Conservation (phyloP, 345 rosid species). For the Heritiera fomes region DNA sequence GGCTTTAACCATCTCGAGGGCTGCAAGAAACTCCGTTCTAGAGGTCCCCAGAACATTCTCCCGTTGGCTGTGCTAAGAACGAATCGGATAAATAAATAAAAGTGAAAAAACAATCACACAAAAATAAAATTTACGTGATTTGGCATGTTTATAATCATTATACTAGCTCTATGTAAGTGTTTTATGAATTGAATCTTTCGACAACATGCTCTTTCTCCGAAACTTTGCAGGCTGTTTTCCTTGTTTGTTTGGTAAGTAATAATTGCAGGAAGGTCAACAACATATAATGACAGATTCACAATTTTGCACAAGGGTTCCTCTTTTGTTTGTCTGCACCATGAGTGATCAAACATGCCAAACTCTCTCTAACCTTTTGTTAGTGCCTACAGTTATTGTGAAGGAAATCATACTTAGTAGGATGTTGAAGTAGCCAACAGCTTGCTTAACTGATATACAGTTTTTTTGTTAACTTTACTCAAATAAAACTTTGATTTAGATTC, state of each 20-base stretch:
- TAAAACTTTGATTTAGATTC: neutral
- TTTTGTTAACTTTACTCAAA: neutral
- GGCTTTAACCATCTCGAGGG: neutral
- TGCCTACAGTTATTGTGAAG: neutral
- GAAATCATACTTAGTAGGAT: neutral
- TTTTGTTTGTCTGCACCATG: neutral
- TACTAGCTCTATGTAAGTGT: no score
- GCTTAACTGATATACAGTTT: neutral
- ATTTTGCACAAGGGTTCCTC: constrained; percentile 3
- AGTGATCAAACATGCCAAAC: neutral
- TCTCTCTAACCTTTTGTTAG: neutral
- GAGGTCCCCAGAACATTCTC: neutral
- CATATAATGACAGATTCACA: neutral
- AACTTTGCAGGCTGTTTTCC: neutral
- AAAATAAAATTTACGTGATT: no score
- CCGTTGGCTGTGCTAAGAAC: no score
- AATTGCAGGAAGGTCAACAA: neutral
- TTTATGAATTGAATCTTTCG: no score
- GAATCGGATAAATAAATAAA: no score
- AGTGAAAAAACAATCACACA: no score
- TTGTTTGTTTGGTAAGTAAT: neutral
- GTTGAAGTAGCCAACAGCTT: neutral
- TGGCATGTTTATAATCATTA: no score
- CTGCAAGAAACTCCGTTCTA: neutral
- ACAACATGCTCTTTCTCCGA: neutral